A percentile compares a stretch with the other conserved stretches of the same genome.
Conservation (phyloP, 1,284 basidiomycete species). For the Austropuccinia psidii region DNA sequence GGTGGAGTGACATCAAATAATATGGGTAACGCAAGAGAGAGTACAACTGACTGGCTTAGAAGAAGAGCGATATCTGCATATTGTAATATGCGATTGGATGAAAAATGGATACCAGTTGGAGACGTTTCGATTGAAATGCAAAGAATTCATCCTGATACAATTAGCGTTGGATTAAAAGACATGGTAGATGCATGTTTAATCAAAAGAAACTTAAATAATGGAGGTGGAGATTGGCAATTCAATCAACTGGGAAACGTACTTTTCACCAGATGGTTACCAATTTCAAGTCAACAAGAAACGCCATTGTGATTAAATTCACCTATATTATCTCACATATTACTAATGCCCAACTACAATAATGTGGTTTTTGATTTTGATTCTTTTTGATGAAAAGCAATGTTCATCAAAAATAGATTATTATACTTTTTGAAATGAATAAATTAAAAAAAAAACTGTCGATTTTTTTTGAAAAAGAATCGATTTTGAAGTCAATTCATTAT, state of each 20-base stretch:
- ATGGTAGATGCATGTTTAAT: conserved; percentile 34
- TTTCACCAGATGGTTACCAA: conserved; percentile 27
- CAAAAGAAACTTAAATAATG: conserved; percentile 24
- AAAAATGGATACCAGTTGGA: conserved; percentile 31
- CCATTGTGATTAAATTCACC: too few species aligned
- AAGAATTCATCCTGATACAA: conserved; percentile 24
- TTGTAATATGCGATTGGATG: conserved; percentile 34
- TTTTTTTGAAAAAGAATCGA: too few species aligned
- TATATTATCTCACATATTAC: too few species aligned
- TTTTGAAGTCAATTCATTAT: too few species aligned
- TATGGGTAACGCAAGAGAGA: not conserved
- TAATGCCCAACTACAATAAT: too few species aligned
- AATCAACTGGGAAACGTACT: conserved; percentile 27
- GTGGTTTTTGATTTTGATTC: too few species aligned
- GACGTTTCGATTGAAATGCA: conserved; percentile 34
- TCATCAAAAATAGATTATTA: too few species aligned
- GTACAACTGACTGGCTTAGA: conserved; percentile 28
- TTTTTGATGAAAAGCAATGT: too few species aligned
- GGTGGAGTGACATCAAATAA: not conserved
- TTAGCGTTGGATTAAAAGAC: conserved; percentile 26
- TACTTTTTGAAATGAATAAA: too few species aligned
- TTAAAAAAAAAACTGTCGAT: too few species aligned
- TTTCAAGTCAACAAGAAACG: conserved; percentile 22
- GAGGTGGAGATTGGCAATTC: conserved; percentile 35
- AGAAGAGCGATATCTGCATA: conserved; percentile 28